These are phyloP conservation scores for Aspergillus unguis DNA, from an alignment of 2,329 filamentous ascomycete species.

Conservation along the genomic window DNA sequence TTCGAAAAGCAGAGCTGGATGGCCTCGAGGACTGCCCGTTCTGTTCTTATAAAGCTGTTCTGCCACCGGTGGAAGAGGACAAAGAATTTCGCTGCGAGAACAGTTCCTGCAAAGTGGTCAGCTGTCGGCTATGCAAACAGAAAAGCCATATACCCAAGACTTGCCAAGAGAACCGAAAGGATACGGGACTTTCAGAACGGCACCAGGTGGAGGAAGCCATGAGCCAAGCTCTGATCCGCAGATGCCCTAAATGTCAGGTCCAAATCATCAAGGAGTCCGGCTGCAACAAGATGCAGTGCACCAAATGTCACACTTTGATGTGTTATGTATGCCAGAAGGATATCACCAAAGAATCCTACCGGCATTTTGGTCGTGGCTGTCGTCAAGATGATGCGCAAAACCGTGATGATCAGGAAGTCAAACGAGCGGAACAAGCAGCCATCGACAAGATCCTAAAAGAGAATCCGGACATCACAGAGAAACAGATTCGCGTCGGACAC, in stretches of 20 bases:
- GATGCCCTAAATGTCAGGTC: constrained; percentile 63
- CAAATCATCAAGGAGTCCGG: constrained; percentile 74
- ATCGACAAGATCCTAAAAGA: constrained; percentile 27
- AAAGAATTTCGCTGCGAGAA: constrained; percentile 71
- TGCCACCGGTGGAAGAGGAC: constrained; percentile 63
- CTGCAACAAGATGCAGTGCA: constrained; percentile 81
- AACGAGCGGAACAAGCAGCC: constrained; percentile 27
- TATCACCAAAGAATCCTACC: constrained; percentile 58
- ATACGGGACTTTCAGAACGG: constrained; percentile 59
- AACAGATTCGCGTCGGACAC: constrained; percentile 19
- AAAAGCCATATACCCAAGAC: constrained; percentile 69
- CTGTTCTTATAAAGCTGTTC: constrained; percentile 75
- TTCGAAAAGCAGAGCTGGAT: constrained; percentile 68
- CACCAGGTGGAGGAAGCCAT: constrained; percentile 78
- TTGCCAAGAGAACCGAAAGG: constrained; percentile 64
- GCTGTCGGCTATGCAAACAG: constrained; percentile 65
- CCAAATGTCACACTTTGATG: constrained; percentile 54
- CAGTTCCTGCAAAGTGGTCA: constrained; percentile 60
- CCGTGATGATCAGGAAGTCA: constrained; percentile 26
- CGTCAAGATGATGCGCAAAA: constrained; percentile 16
- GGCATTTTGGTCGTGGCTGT: constrained; percentile 62
- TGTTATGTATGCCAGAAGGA: constrained; percentile 63
- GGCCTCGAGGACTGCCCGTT: constrained; percentile 75
- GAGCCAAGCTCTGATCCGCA: constrained; percentile 72
- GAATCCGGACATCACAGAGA: constrained; percentile 21